Base-by-base conservation (phyloP, 2,329 filamentous ascomycete genomes). In the Purpureocillium takamizusanense region DNA sequence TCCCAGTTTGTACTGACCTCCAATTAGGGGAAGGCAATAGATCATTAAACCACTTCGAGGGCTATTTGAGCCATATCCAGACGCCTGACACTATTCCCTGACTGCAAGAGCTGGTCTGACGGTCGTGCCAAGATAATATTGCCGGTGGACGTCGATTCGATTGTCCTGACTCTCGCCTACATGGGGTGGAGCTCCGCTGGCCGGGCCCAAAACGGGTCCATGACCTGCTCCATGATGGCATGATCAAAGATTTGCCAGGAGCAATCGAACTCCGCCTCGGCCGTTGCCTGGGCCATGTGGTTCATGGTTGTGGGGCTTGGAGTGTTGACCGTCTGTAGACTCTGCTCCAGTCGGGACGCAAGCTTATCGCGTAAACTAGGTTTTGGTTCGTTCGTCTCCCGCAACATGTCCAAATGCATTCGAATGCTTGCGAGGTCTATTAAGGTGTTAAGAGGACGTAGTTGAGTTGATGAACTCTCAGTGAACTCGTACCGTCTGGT, bases 401-500 rank as follows among this genome's bases (percentile, higher is more conserved):
- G 46, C 7, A 59, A 40, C 31, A 50, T 49, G 5, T 51, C 46
- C 1, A 59, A 36, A 30, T 59, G 56, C n/a, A 56, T 37, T 2
- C 49, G 44, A 2, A 57, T 54, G 7, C 52, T 52, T 4, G 49
- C 45, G 4, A 57, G 35, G 18, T 58, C 56, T 54, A 28, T 9
- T 11, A 17, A 8, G 13, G 17, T 10, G 6, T 4, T 14, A 18
- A 2, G 13, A 39, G 23, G 35, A 27, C 13, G 4, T 31, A 27
- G 16, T 10, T 31, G 9, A 9, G 18, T 3, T 18, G 13, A 8
- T 12, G 23, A 14, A 16, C 3, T 3, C 29, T 1, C 11, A 1
- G 11, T 17, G 21, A 14, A 33, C 48, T 48, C 45, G n/a, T n/a
- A 62, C 60, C 60, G 18, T 62, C 59, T 3, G 51, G 43, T 37